phyloP scores from a whole-genome alignment of 2,329 filamentous ascomycete species.

The Cephalotrichum gorgonifer region DNA sequence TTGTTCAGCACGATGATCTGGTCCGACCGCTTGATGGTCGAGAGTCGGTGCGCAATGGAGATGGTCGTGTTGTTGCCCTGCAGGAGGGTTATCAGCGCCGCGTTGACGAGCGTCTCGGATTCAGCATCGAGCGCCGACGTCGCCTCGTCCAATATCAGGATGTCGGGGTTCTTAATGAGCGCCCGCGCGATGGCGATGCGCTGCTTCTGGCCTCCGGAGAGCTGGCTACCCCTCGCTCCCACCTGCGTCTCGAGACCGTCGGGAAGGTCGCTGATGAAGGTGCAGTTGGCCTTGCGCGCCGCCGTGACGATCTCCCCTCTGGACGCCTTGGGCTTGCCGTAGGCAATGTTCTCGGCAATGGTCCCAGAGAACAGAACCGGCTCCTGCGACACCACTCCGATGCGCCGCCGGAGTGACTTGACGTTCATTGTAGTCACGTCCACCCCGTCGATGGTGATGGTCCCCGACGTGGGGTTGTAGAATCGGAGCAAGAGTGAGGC shows the following conservation, averaged over 20 bases:
- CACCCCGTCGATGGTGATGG: conserved; percentile 71
- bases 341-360: conserved; percentile 82
- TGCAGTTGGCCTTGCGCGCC: conserved; percentile 86
- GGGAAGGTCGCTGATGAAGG: conserved; percentile 93
- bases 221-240: conserved; percentile 81
- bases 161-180: conserved; percentile 90
- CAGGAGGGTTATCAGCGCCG: conserved; percentile 71
- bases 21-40: conserved; percentile 92
- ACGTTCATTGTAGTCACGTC: conserved; percentile 83
- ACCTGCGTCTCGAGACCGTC: conserved; percentile 92
- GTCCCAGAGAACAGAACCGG: conserved; percentile 84
- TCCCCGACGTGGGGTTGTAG: conserved; percentile 70
- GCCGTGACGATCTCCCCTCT: conserved; percentile 75
- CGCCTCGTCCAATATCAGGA: conserved; percentile 91
- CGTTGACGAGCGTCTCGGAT: conserved; percentile 92
- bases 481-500: conserved; percentile 85
- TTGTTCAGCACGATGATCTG: conserved; percentile 83
- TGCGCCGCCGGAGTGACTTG: conserved; percentile 83
- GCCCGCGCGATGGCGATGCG: conserved; percentile 94
- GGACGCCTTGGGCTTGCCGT: conserved; percentile 72
- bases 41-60: conserved; percentile 89
- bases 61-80: conserved; percentile 90
- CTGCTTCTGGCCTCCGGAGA: conserved; percentile 95
- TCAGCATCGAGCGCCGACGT: conserved; percentile 94
- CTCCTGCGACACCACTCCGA: conserved; percentile 92